phyloP scores from a whole-genome alignment of 257 asterid species.

The Primulina huaijiensis region DNA sequence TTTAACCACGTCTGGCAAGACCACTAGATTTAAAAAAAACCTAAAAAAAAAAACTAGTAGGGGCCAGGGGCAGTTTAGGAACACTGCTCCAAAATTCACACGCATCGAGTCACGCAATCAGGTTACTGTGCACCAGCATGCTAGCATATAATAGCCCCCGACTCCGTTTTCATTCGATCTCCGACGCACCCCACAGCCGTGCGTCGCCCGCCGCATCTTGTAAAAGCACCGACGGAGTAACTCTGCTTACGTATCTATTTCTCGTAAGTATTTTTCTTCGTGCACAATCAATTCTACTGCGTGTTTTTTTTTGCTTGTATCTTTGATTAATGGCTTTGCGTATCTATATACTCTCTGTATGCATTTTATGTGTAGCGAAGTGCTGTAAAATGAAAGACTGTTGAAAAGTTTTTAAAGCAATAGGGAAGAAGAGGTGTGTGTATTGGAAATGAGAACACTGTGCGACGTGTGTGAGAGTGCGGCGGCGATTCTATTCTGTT shows the following conservation, averaged over 20 bases:
- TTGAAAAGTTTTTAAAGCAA: not conserved
- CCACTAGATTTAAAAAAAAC: no score
- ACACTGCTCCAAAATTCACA: not conserved
- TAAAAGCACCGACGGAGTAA: slow-evolving; percentile 16
- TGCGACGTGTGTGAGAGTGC: slow-evolving; percentile 96
- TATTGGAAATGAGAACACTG: slow-evolving; percentile 65
- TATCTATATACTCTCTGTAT: not conserved
- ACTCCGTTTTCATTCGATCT: not conserved
- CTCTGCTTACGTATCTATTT: not conserved
- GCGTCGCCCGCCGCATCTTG: slow-evolving; percentile 3
- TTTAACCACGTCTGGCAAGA: no score
- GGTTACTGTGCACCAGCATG: not conserved
- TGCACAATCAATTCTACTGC: not conserved
- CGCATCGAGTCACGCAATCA: not conserved
- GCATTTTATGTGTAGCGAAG: not conserved
- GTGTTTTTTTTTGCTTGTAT: not conserved
- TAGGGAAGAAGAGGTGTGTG: slow-evolving; percentile 4
- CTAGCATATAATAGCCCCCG: not conserved
- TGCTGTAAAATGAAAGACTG: slow-evolving; percentile 15
- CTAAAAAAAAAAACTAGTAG: no score
- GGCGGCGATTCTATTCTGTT: slow-evolving; percentile 85
- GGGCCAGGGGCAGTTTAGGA: not conserved
- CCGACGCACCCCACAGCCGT: not conserved
- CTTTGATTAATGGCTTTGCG: not conserved
- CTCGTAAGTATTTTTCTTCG: not conserved